Percentiles rank a stretch among this genome's conserved stretches.
Evolutionary conservation across 441 rosid genomes (phyloP).

Genomic region (Erodium texanum): DNA sequence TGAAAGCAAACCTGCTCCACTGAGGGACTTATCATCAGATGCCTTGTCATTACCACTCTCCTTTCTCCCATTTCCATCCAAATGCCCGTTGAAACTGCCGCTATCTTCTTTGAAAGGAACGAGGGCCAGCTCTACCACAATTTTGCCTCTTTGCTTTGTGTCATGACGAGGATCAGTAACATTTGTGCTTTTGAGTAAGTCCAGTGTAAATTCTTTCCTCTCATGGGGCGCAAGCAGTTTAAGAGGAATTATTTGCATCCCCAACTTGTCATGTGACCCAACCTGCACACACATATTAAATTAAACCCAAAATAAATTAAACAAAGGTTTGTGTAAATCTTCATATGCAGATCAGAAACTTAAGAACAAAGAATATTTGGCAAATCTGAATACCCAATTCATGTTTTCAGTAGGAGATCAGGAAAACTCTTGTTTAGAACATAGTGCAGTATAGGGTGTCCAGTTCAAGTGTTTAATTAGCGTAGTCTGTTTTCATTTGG

Average conservation of each 20-base stretch:
- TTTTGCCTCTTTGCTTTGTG: constrained; percentile 50
- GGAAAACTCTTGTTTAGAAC: too few species aligned
- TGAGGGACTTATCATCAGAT: constrained; percentile 31
- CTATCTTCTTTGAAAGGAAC: constrained; percentile 68
- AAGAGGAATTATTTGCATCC: constrained; percentile 67
- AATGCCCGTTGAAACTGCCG: constrained; percentile 23
- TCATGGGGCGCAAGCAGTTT: constrained; percentile 41
- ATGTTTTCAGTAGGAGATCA: too few species aligned
- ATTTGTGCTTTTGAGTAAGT: constrained; percentile 52
- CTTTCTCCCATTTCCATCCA: constrained; percentile 25
- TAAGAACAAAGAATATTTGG: too few species aligned
- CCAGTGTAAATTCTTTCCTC: constrained; percentile 44
- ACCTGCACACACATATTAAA: constrained; percentile 44
- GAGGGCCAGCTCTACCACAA: constrained; percentile 51
- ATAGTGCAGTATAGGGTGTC: not conserved
- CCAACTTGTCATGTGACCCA: constrained; percentile 70
- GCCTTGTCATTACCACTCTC: constrained; percentile 31
- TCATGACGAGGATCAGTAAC: constrained; percentile 29
- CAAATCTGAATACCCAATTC: too few species aligned
- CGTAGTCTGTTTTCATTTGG: not conserved
- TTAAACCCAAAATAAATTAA: constrained; percentile 9
- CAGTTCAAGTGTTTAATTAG: not conserved
- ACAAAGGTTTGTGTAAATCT: not conserved
- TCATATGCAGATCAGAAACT: too few species aligned
- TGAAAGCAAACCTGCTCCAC: constrained; percentile 68